Percentiles rank a stretch among this genome's conserved stretches.
These are phyloP conservation scores for Aspergillus leporis DNA, from an alignment of 495 filamentous ascomycete genomes.

Conservation along the genomic window DNA sequence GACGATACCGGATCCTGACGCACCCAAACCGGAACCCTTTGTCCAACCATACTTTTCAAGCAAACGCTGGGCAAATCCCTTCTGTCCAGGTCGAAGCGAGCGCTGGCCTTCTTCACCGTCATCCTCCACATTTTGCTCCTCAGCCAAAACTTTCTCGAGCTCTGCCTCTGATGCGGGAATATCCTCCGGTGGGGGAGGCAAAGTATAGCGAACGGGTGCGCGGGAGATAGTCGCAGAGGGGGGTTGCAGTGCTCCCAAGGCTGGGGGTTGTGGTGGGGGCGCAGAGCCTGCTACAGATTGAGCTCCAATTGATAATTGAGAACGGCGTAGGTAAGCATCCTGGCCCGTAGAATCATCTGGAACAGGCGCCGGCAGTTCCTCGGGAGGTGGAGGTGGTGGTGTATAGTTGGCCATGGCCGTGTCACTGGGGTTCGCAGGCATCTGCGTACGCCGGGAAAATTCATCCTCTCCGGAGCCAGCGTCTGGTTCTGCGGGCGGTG, in stretches of 20 bases:
- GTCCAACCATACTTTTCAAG: constrained; percentile 94
- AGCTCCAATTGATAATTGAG: constrained; percentile 43
- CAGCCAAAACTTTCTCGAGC: constrained; percentile 50
- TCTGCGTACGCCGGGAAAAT: constrained; percentile 63
- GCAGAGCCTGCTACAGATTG: constrained; percentile 32
- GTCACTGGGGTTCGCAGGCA: constrained; percentile 29
- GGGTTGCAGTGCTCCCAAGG: constrained; percentile 41
- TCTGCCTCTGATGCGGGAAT: constrained; percentile 58
- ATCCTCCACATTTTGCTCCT: constrained; percentile 52
- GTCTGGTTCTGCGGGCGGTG: constrained; percentile 42
- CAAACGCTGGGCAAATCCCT: constrained; percentile 80
- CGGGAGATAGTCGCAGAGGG: constrained; percentile 69
- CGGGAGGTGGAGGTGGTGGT: constrained; percentile 36
- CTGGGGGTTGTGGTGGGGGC: constrained; percentile 35
- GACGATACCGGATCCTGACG: constrained; percentile 74
- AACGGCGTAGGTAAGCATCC: constrained; percentile 65
- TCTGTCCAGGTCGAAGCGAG: constrained; percentile 73
- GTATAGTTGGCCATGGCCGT: constrained; percentile 17
- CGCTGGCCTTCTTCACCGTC: constrained; percentile 51
- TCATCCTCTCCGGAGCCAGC: constrained; percentile 70
- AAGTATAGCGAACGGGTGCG: constrained; percentile 80
- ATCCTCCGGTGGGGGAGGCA: constrained; percentile 59
- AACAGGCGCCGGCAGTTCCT: constrained; percentile 39
- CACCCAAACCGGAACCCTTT: constrained; percentile 83
- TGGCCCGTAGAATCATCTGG: constrained; percentile 61